These are phyloP conservation scores for Aspergillus awamori DNA, from an alignment of 2,329 filamentous ascomycete genomes.

Conservation along the genomic window DNA sequence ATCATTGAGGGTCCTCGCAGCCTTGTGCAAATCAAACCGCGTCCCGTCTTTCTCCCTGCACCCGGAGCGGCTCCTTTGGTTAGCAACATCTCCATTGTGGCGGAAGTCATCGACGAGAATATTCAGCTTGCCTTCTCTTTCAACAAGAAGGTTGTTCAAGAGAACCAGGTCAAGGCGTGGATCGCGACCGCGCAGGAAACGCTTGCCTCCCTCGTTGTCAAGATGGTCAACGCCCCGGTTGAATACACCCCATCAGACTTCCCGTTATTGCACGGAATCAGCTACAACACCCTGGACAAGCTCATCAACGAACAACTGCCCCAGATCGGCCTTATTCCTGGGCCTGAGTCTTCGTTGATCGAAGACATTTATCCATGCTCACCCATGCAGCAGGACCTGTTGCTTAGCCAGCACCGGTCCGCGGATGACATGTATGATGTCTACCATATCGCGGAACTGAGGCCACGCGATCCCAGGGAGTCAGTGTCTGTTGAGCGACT, in stretches of 20 bases:
- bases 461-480: not conserved
- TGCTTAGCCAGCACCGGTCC: slow-evolving; percentile 18
- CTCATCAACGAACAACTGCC: slow-evolving; percentile 2
- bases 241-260: slow-evolving; percentile 6
- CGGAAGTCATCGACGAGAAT: not conserved
- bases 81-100: not conserved
- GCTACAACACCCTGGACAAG: not conserved
- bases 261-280: not conserved
- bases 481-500: not conserved
- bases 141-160: not conserved
- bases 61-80: not conserved
- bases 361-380: slow-evolving; percentile 20
- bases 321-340: not conserved
- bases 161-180: not conserved
- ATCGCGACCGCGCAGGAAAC: not conserved
- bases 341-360: not conserved
- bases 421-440: not conserved
- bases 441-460: not conserved
- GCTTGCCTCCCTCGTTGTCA: not conserved
- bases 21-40: not conserved
- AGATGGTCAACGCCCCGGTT: not conserved
- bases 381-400: slow-evolving; percentile 20
- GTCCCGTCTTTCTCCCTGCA: not conserved
- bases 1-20: not conserved
- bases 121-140: not conserved